Evolutionary conservation across 169 alveolate species (phyloP).

Genomic region (Plasmodium knowlesi): DNA sequence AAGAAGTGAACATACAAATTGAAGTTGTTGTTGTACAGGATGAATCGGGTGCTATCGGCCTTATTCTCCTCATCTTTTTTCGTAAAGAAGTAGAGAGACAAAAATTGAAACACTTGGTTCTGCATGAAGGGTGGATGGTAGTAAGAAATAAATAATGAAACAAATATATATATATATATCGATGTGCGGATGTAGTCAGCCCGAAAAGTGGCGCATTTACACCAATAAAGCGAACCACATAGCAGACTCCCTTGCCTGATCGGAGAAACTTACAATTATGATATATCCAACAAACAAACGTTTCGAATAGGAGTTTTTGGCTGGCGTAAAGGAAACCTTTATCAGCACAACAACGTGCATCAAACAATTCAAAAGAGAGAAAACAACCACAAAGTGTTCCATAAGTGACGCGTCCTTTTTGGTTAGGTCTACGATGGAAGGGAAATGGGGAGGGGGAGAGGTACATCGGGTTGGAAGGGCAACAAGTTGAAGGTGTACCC

Average conservation of each 20-base stretch:
- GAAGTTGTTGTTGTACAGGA: slow-evolving; percentile 29
- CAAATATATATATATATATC: neutral
- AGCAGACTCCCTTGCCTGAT: neutral
- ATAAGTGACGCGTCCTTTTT: slow-evolving; percentile 30
- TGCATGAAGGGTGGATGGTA: neutral
- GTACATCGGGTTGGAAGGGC: neutral
- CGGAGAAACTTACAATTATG: slow-evolving; percentile 32
- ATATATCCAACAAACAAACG: slow-evolving; percentile 44
- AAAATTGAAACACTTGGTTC: slow-evolving; percentile 65
- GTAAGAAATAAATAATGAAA: neutral
- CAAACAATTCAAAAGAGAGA: slow-evolving; percentile 67
- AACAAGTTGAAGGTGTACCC: neutral
- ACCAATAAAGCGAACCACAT: neutral
- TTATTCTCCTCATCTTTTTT: slow-evolving; percentile 20
- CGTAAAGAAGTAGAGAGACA: slow-evolving; percentile 54
- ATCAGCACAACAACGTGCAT: slow-evolving; percentile 68
- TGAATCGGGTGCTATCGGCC: neutral
- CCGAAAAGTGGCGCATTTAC: neutral
- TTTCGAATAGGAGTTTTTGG: slow-evolving; percentile 34
- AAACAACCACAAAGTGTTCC: slow-evolving; percentile 42
- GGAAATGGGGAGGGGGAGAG: neutral
- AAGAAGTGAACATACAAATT: slow-evolving; percentile 63
- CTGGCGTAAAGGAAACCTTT: slow-evolving; percentile 31
- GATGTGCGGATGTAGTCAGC: neutral
- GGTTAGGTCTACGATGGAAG: slow-evolving; percentile 10